A percentile compares a stretch with the other conserved stretches of the same genome.
These are phyloP conservation scores for Astrocystis sublimbata DNA, from an alignment of 495 filamentous ascomycete genomes.

Conservation along the genomic window DNA sequence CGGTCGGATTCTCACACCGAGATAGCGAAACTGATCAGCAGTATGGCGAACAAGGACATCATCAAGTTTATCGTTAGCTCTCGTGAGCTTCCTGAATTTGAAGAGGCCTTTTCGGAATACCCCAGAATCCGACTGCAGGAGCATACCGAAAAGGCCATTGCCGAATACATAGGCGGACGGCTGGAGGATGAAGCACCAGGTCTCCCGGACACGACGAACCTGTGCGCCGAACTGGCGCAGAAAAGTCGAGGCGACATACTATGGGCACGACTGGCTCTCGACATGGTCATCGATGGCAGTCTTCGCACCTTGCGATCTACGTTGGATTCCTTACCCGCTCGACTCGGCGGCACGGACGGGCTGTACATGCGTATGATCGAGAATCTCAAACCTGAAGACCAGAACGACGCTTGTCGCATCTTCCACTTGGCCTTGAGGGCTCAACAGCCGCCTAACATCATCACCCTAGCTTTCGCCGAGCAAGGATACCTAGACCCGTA, in stretches of 20 bases:
- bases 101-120: constrained; percentile 26
- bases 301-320: constrained; percentile 27
- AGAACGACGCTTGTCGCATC: constrained; percentile 29
- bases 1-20: constrained; percentile 29
- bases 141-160: constrained; percentile 32
- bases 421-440: constrained; percentile 32
- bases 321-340: constrained; percentile 29
- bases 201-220: constrained; percentile 29
- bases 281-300: constrained; percentile 34
- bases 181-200: constrained; percentile 34
- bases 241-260: constrained; percentile 35
- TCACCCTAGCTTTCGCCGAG: constrained; percentile 31
- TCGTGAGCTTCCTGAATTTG: constrained; percentile 31
- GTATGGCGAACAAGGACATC: constrained; percentile 28
- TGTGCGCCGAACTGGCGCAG: constrained; percentile 31
- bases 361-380: constrained; percentile 37
- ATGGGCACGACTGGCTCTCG: constrained; percentile 35
- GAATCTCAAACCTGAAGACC: constrained; percentile 27
- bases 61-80: constrained; percentile 31
- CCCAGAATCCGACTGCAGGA: constrained; percentile 32
- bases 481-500: constrained; percentile 27
- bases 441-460: constrained; percentile 32
- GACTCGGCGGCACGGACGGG: constrained; percentile 32
- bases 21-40: constrained; percentile 27
- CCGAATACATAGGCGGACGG: constrained; percentile 33